Evolutionary conservation across 2,329 filamentous ascomycete species (phyloP).

Genomic region (Leptographium radiaticola): DNA sequence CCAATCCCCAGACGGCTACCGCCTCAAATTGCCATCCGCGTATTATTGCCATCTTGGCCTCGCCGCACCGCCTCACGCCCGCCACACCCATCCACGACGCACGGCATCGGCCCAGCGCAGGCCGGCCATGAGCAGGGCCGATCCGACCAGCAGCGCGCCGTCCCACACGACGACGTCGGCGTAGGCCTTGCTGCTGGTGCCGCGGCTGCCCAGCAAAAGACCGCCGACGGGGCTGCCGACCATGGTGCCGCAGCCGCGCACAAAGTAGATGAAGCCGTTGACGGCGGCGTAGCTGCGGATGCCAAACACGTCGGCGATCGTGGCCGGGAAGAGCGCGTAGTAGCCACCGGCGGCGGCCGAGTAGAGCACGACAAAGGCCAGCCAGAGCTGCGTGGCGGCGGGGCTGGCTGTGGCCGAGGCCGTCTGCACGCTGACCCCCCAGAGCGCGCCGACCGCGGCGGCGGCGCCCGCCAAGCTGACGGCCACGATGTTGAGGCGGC

Average conservation of each 20-base stretch:
- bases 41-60: background rate
- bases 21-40: background rate
- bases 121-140: conserved; percentile 24
- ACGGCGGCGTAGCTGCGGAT: conserved; percentile 32
- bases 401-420: background rate
- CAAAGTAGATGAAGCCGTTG: conserved; percentile 32
- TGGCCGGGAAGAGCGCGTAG: conserved; percentile 30
- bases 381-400: conserved; percentile 7
- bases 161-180: conserved; percentile 27
- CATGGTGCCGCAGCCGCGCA: conserved; percentile 28
- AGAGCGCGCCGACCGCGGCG: conserved; percentile 9
- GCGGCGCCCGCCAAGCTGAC: conserved; percentile 6
- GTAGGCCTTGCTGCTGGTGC: conserved; percentile 17
- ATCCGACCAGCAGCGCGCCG: conserved; percentile 24
- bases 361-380: conserved; percentile 25
- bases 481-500: conserved; percentile 33
- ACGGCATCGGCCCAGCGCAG: conserved; percentile 24
- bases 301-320: conserved; percentile 34
- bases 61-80: conserved; percentile 3
- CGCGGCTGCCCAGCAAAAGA: conserved; percentile 18
- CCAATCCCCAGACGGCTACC: background rate
- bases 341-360: conserved; percentile 30
- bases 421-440: conserved; percentile 8
- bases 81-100: conserved; percentile 11
- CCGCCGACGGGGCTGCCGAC: conserved; percentile 31